Evolutionary conservation across 2,329 filamentous ascomycete genomes (phyloP), one percentile per base, ranked within the genome.

Genomic region (Coniosporium tulheliwenetii): DNA sequence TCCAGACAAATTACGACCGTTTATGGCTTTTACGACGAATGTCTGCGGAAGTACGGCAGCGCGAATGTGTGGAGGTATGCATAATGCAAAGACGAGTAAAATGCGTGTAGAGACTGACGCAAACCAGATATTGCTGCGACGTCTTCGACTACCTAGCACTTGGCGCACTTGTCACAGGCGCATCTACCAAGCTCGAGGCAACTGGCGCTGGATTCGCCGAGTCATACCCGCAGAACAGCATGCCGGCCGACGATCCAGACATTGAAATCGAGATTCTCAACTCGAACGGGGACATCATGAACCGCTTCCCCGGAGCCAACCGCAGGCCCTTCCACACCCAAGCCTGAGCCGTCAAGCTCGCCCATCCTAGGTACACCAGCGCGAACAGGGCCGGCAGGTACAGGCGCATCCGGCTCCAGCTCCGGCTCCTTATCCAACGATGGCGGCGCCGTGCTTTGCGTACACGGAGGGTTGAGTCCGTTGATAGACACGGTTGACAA

Each of bases 1-100:
- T 95, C 87, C 36, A 78, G 89, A 44, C 89, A 96, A 61, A 96
- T 96, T 49, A 96, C 89, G 15, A 93, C 85, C 5, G 89, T 96
- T 10, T 96, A 96, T 59, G 89, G 89, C 46, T 96, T 96, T 66
- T 96, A 96, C 66, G 89, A 96, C 56, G 89, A 96, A 65, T 96
- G 89, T 55, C 70, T 95, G 47, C 74, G 89, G 41, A 96, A 96
- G 64, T 96, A 96, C 55, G 89, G 89, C 45, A 93, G 82, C 56
- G 87, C 89, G 32, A 96, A 95, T 52, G 89, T 96, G 1, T 96
- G 89, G 89, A 75, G 85, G 41, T 89, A 44, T n/a, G 43, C 45
- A 9, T 8, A 34, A 13, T 29, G 12, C n/a, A 5, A n/a, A 2
- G 37, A 12, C 8, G 7, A 5, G 12, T 15, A 7, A 7, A 2